Percentiles rank a stretch among this genome's conserved stretches.
Evolutionary conservation across 768 basidiomycete genomes (phyloP).

Genomic region (Termitomyces sp.): DNA sequence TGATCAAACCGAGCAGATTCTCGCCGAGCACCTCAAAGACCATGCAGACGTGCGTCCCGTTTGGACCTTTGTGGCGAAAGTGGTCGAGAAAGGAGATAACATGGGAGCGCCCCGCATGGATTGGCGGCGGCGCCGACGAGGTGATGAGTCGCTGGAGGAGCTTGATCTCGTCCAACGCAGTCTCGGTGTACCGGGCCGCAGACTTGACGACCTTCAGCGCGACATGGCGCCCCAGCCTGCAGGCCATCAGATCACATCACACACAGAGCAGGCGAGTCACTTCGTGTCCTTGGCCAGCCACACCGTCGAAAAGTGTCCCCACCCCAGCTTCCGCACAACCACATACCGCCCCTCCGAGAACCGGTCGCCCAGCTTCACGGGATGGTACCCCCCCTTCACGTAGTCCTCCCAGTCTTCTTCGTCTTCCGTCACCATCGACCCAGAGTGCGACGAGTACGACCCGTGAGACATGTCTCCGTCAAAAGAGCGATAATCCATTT

Average conservation of each 20-base stretch:
- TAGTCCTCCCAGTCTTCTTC: conserved; percentile 92
- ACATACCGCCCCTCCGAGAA: conserved; percentile 85
- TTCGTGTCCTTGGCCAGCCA: conserved; percentile 84
- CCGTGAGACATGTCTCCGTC: conserved; percentile 55
- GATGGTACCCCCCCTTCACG: conserved; percentile 78
- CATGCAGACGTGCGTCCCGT: conserved; percentile 98
- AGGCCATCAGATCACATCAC: conserved; percentile 9
- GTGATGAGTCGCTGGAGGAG: conserved; percentile 93
- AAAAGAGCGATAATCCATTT: not conserved
- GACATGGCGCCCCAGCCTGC: conserved; percentile 90
- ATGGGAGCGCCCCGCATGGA: conserved; percentile 79
- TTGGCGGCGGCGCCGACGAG: conserved; percentile 51
- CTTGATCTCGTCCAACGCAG: conserved; percentile 98
- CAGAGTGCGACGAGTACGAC: conserved; percentile 52
- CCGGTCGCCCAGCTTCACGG: conserved; percentile 90
- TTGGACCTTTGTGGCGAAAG: conserved; percentile 93
- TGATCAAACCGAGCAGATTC: conserved; percentile 93
- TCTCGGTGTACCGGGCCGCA: conserved; percentile 94
- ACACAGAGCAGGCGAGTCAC: conserved; percentile 34
- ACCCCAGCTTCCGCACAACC: conserved; percentile 92
- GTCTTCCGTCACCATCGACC: conserved; percentile 83
- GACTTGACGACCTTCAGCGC: conserved; percentile 99
- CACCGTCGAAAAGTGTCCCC: conserved; percentile 93
- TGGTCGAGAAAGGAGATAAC: conserved; percentile 98
- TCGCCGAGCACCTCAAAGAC: conserved; percentile 98